phyloP scores from a whole-genome alignment of 2,329 filamentous ascomycete species.

The Nemania sp. region DNA sequence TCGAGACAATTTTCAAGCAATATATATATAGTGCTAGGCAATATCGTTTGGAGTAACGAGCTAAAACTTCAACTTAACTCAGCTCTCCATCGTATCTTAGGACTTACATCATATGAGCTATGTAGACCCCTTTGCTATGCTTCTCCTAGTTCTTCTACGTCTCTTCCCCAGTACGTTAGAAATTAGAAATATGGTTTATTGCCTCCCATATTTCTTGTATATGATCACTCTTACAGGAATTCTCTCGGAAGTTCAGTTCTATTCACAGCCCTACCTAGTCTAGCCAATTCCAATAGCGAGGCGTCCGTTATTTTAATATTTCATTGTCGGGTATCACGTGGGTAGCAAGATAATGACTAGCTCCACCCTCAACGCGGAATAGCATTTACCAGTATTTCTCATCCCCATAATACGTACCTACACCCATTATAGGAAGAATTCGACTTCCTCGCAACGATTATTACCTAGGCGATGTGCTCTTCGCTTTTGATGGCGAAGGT shows the following conservation, averaged over 20 bases:
- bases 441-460: not conserved
- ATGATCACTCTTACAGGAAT: not conserved
- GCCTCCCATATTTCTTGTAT: not conserved
- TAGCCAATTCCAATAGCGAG: not conserved
- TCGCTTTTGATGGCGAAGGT: not conserved
- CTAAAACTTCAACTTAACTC: too few species aligned
- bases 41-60: too few species aligned
- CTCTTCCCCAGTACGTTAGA: too few species aligned
- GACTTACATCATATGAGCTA: too few species aligned
- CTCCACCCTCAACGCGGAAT: not conserved
- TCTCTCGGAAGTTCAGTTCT: not conserved
- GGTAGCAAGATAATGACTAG: not conserved
- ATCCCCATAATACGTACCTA: not conserved
- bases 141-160: too few species aligned
- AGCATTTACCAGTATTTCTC: not conserved
- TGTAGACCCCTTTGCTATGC: too few species aligned
- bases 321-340: constrained; percentile 21
- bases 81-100: too few species aligned
- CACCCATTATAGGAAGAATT: not conserved
- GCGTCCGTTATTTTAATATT: constrained; percentile 2
- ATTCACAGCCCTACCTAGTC: not conserved
- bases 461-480: not conserved
- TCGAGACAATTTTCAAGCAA: too few species aligned
- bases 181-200: too few species aligned
- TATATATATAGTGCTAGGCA: too few species aligned